phyloP scores from a whole-genome alignment of 768 basidiomycete species.

The Tephrocybe rancida region DNA sequence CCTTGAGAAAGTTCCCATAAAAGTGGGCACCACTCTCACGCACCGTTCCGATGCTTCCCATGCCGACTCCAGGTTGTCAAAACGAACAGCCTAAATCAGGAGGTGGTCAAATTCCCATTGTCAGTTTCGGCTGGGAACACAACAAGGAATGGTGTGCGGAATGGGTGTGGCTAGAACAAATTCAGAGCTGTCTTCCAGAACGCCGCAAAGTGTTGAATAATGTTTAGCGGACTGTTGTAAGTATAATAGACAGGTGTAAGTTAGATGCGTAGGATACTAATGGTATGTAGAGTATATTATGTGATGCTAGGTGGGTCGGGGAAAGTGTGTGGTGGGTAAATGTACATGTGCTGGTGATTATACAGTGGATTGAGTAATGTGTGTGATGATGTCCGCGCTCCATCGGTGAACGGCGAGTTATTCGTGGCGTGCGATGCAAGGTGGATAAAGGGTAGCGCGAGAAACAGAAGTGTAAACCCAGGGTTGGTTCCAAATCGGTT shows the following conservation, averaged over 20 bases:
- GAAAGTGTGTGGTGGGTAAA: constrained; percentile 1
- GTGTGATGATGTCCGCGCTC: constrained; percentile 11
- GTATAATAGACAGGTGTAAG: constrained; percentile 15
- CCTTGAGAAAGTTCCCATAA: constrained; percentile 20
- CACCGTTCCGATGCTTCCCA: constrained; percentile 16
- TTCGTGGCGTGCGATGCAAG: constrained; percentile 10
- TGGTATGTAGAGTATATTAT: constrained; percentile 15
- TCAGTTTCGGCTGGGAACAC: constrained; percentile 8
- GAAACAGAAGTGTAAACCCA: constrained; percentile 6
- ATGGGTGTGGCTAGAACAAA: not conserved
- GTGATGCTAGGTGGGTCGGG: constrained; percentile 12
- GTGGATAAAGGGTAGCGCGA: not conserved
- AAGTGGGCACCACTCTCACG: constrained; percentile 13
- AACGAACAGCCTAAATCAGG: constrained; percentile 10
- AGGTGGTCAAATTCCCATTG: constrained; percentile 4
- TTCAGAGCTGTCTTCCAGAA: not conserved
- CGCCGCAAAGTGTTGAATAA: not conserved
- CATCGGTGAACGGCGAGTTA: constrained; percentile 6
- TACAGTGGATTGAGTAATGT: constrained; percentile 20
- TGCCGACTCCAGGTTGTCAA: constrained; percentile 8
- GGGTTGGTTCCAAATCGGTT: constrained; percentile 2
- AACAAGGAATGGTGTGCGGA: constrained; percentile 8
- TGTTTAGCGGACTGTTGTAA: constrained; percentile 5
- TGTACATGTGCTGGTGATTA: constrained; percentile 20
- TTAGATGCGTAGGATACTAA: constrained; percentile 10